Base-by-base conservation (phyloP, 768 basidiomycete species). In the Terana coerulea region DNA sequence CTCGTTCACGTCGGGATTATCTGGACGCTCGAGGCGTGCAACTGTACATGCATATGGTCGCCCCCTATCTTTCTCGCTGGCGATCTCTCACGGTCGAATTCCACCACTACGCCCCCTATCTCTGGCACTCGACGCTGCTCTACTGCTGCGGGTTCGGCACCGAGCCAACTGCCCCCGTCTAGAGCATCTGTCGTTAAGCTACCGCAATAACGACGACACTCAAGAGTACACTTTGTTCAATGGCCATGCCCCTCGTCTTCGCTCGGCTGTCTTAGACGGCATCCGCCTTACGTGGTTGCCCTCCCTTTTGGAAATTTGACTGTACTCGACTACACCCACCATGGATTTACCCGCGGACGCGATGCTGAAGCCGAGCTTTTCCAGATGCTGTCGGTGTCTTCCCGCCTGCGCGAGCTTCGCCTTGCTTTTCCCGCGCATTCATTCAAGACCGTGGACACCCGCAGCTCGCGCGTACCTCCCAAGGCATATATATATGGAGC, bases 271-370 rank as follows among this genome's bases (percentile, higher is more conserved):
- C 2, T 52, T 88, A n/a, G 77, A 84, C 48, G 86, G 86, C 3
- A 75, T 86, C 35, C 75, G 81, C 52, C 63, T 88, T 46, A 66
- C 73, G 3, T 87, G 85, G 84, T 62, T 76, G 11, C 80, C 84
- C 29, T 77, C 76, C 9, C 69, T 88, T 88, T 82, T 58, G 69
- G 70, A 33, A 82, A 83, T 61, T 70, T 88, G 37, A 77, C 75
- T 5, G 78, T 71, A 59, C 72, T 89, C 36, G 81, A 88, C 64
- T 88, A 87, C 57, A 81, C 82, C 1, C 86, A 88, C 58, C 86
- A 87, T 52, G 80, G 81, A 19, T 85, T 86, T 66, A 84, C 76
- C 33, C 66, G 64, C 17, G 85, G 80, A 4, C 68, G 75, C 53
- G 73, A 77, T 48, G 80, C 83, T 2, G 73, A 81, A 8, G 61